Evolutionary conservation across 2,329 filamentous ascomycete genomes (phyloP).

Genomic region (Bipolaris bicolor): DNA sequence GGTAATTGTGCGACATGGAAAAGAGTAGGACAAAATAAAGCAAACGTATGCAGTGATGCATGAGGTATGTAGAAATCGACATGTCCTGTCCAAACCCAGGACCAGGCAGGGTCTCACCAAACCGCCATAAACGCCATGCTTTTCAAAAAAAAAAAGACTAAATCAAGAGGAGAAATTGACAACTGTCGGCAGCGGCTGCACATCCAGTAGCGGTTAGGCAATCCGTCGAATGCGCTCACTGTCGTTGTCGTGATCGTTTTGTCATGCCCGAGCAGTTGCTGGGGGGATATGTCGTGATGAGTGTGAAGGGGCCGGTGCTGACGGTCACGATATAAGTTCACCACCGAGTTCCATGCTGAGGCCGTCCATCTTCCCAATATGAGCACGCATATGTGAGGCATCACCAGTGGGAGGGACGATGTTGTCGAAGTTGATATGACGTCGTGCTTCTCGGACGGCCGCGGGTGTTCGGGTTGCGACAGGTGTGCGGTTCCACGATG

Average conservation of each 20-base stretch:
- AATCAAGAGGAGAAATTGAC: conserved; percentile 16
- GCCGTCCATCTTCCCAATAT: conserved; percentile 57
- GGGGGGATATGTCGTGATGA: conserved; percentile 11
- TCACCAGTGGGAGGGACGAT: conserved; percentile 63
- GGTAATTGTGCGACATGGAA: conserved; percentile 12
- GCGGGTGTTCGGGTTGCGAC: conserved; percentile 71
- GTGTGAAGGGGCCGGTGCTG: conserved; percentile 16
- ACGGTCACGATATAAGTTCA: conserved; percentile 60
- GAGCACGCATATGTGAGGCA: conserved; percentile 48
- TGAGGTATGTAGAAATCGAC: conserved; percentile 10
- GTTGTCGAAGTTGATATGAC: conserved; percentile 82
- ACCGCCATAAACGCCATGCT: conserved; percentile 29
- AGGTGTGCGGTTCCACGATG: conserved; percentile 72
- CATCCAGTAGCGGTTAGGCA: conserved; percentile 10
- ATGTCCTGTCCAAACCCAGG: conserved; percentile 8
- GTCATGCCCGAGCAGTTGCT: conserved; percentile 26
- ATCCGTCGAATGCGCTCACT: conserved; percentile 15
- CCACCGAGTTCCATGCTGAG: conserved; percentile 71
- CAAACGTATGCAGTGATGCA: conserved; percentile 14
- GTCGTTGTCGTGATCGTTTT: conserved; percentile 29
- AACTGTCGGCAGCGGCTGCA: conserved; percentile 1
- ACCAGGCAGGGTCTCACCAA: conserved; percentile 4
- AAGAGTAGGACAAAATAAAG: conserved; percentile 1
- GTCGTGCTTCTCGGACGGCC: conserved; percentile 70
- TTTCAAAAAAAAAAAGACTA: conserved; percentile 19